phyloP scores from a whole-genome alignment of 768 basidiomycete species.

The Phaffia australis region DNA sequence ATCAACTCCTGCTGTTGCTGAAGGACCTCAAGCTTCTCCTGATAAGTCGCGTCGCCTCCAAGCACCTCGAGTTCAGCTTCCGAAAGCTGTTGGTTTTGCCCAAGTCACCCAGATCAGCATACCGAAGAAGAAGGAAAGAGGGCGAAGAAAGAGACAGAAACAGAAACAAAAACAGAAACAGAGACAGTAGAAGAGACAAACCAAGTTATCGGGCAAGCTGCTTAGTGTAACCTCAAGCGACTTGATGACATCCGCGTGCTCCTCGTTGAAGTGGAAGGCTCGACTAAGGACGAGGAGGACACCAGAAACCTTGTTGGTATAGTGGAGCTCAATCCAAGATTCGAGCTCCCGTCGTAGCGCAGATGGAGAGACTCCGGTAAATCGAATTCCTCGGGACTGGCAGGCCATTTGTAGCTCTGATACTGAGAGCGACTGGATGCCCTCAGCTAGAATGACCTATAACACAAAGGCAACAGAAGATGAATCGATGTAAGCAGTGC shows the following conservation, averaged over 20 bases:
- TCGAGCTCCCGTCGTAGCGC: constrained; percentile 76
- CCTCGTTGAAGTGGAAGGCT: constrained; percentile 90
- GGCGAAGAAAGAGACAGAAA: constrained; percentile 7
- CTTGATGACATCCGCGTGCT: constrained; percentile 70
- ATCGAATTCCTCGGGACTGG: constrained; percentile 86
- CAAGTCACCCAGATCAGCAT: neutral
- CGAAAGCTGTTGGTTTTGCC: constrained; percentile 53
- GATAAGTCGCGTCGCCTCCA: constrained; percentile 78
- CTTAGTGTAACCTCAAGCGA: constrained; percentile 82
- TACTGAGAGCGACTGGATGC: constrained; percentile 79
- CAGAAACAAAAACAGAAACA: neutral
- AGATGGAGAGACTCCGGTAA: constrained; percentile 73
- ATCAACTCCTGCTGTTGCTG: constrained; percentile 99
- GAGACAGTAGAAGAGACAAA: constrained; percentile 39
- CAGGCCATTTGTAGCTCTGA: constrained; percentile 86
- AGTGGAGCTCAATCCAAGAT: constrained; percentile 90
- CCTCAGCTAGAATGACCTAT: constrained; percentile 75
- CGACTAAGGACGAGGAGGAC: constrained; percentile 86
- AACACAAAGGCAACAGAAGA: neutral
- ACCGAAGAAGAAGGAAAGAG: neutral
- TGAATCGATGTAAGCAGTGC: neutral
- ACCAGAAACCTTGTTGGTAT: constrained; percentile 77
- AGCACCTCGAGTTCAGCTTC: constrained; percentile 96
- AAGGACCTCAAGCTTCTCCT: constrained; percentile 94
- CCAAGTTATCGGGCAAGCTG: constrained; percentile 86